A percentile compares a stretch with the other conserved stretches of the same genome.
phyloP scores from a whole-genome alignment of 768 basidiomycete genomes.

The Termitomyces sp. region DNA sequence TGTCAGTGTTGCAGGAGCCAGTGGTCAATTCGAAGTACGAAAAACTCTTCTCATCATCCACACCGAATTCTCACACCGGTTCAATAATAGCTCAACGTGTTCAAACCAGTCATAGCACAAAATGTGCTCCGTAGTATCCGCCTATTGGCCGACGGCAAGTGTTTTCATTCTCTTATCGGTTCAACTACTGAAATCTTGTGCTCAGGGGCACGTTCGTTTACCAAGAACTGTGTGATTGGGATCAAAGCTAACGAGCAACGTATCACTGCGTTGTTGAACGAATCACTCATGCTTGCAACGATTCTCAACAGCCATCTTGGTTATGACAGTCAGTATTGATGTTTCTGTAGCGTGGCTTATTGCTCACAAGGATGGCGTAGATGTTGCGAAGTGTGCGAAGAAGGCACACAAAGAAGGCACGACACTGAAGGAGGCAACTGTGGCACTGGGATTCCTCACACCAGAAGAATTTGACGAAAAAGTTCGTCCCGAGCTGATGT shows the following conservation, averaged over 20 bases:
- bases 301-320: conserved; percentile 94
- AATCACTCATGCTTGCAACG: conserved; percentile 97
- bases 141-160: conserved; percentile 81
- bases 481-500: conserved; percentile 89
- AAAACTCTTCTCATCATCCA: background rate
- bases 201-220: conserved; percentile 84
- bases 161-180: background rate
- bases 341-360: conserved; percentile 1
- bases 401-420: conserved; percentile 99
- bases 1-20: conserved; percentile 88
- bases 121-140: conserved; percentile 96
- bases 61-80: background rate
- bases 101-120: conserved; percentile 98
- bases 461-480: conserved; percentile 92
- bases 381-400: conserved; percentile 97
- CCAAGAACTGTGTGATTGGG: conserved; percentile 94
- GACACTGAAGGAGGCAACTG: conserved; percentile 92
- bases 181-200: background rate
- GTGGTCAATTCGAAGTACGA: conserved; percentile 92
- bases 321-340: conserved; percentile 78
- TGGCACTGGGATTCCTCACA: conserved; percentile 79
- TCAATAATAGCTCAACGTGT: conserved; percentile 84
- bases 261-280: conserved; percentile 83
- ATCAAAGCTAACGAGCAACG: conserved; percentile 95
- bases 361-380: conserved; percentile 32